These are phyloP conservation scores for Litchi chinensis DNA, from an alignment of 345 rosid species.

Conservation along the genomic window DNA sequence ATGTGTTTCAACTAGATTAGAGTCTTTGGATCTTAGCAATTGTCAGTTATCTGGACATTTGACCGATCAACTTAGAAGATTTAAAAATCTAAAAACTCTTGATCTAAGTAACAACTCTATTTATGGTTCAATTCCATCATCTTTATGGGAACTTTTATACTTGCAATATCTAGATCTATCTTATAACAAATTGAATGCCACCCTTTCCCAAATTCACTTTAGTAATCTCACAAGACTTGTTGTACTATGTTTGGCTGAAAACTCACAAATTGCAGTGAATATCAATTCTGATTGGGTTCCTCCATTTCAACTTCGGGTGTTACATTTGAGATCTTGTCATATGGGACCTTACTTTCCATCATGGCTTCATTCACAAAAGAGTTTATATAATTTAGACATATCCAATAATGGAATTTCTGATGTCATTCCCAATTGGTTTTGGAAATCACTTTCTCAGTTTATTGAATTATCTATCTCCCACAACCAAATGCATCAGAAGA, in stretches of 20 bases:
- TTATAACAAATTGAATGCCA: background rate
- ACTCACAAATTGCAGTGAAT: background rate
- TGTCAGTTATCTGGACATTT: background rate
- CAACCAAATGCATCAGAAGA: constrained; percentile 24
- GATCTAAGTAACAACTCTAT: background rate
- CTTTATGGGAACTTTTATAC: background rate
- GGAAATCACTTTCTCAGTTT: constrained; percentile 9
- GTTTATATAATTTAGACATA: constrained; percentile 19
- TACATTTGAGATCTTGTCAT: constrained; percentile 22
- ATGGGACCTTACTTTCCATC: constrained; percentile 31
- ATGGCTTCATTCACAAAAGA: constrained; percentile 26
- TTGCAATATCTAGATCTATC: background rate
- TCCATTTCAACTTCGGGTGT: constrained; percentile 5
- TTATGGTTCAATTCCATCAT: background rate
- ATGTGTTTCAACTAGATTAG: background rate
- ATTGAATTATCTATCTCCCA: constrained; percentile 14
- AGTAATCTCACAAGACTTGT: constrained; percentile 1
- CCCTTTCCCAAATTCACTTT: constrained; percentile 6
- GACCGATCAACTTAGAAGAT: background rate
- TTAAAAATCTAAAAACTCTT: background rate
- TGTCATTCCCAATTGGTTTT: constrained; percentile 29
- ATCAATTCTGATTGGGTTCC: constrained; percentile 22
- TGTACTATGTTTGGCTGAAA: accelerated
- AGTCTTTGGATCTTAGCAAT: background rate
- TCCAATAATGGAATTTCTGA: constrained; percentile 23